Conservation (phyloP, 768 basidiomycete species). For the Suillus hirtellus region DNA sequence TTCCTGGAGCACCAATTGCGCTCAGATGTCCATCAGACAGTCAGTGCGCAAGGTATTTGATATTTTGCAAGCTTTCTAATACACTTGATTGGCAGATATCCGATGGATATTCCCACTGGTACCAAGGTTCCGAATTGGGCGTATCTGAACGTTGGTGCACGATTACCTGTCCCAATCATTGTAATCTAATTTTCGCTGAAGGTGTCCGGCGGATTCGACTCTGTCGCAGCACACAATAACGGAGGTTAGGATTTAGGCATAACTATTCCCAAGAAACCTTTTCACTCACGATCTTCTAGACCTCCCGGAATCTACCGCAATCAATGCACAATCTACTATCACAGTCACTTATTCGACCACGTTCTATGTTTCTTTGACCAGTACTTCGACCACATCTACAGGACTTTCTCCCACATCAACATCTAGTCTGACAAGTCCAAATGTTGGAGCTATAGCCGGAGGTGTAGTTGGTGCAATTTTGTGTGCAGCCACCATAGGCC, state of each 20-base stretch:
- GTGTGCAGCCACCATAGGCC: constrained; percentile 43
- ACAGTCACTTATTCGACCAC: constrained; percentile 14
- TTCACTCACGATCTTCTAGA: constrained; percentile 27
- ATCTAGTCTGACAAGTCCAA: constrained; percentile 14
- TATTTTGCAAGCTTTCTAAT: background rate
- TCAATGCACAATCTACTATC: constrained; percentile 30
- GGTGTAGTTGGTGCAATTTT: constrained; percentile 65
- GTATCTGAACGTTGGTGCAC: constrained; percentile 53
- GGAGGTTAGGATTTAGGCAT: constrained; percentile 23
- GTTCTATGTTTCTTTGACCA: constrained; percentile 17
- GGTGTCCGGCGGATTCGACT: constrained; percentile 40
- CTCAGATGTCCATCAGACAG: constrained; percentile 35
- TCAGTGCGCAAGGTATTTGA: constrained; percentile 13
- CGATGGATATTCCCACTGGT: constrained; percentile 45
- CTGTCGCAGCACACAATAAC: constrained; percentile 35
- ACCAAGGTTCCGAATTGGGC: constrained; percentile 65
- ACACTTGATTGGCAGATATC: constrained; percentile 38
- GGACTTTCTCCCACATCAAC: constrained; percentile 13
- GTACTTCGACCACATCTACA: constrained; percentile 14
- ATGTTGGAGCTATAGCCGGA: constrained; percentile 59
- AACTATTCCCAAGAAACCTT: background rate
- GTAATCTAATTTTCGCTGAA: constrained; percentile 7
- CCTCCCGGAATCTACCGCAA: constrained; percentile 44
- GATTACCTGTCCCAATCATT: constrained; percentile 17
- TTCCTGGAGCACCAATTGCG: constrained; percentile 49